A percentile compares a stretch with the other conserved stretches of the same genome.
Evolutionary conservation across 2,329 filamentous ascomycete genomes (phyloP).

Genomic region (Lasiodiplodia theobromae): DNA sequence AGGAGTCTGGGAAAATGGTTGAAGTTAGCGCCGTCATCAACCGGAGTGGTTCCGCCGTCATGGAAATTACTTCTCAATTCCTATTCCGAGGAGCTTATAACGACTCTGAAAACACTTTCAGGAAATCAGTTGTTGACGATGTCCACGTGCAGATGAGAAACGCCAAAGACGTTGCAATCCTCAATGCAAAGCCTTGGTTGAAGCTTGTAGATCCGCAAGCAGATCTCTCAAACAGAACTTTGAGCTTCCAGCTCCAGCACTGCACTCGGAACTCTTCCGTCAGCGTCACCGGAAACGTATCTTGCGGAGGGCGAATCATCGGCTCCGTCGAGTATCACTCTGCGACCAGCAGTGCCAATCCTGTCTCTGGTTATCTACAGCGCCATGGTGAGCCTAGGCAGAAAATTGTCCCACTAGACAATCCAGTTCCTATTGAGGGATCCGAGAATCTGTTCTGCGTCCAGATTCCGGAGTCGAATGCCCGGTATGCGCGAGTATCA

Average conservation of each 20-base stretch:
- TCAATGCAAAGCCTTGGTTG: constrained; percentile 6
- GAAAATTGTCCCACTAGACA: constrained; percentile 31
- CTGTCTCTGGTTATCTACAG: constrained; percentile 37
- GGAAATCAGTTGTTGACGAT: not conserved
- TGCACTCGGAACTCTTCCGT: constrained; percentile 3
- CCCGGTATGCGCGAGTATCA: constrained; percentile 43
- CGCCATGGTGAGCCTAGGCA: constrained; percentile 33
- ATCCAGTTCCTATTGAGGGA: constrained; percentile 32
- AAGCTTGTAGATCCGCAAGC: not conserved
- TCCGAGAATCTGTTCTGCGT: constrained; percentile 29
- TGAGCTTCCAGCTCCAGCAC: constrained; percentile 32
- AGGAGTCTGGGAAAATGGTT: constrained; percentile 33
- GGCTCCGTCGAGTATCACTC: constrained; percentile 11
- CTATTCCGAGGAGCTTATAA: constrained; percentile 34
- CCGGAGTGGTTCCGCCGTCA: constrained; percentile 32
- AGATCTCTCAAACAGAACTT: constrained; percentile 29
- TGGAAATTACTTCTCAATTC: constrained; percentile 35
- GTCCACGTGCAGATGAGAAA: constrained; percentile 1
- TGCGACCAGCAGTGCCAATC: constrained; percentile 32
- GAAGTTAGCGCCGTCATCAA: constrained; percentile 34
- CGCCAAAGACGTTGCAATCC: not conserved
- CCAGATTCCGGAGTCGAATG: constrained; percentile 31
- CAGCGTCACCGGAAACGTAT: not conserved
- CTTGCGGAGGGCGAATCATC: not conserved
- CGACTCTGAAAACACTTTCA: constrained; percentile 27